phyloP scores from a whole-genome alignment of 192 early-diverging fungal species.

The Chytriomyces confervae region DNA sequence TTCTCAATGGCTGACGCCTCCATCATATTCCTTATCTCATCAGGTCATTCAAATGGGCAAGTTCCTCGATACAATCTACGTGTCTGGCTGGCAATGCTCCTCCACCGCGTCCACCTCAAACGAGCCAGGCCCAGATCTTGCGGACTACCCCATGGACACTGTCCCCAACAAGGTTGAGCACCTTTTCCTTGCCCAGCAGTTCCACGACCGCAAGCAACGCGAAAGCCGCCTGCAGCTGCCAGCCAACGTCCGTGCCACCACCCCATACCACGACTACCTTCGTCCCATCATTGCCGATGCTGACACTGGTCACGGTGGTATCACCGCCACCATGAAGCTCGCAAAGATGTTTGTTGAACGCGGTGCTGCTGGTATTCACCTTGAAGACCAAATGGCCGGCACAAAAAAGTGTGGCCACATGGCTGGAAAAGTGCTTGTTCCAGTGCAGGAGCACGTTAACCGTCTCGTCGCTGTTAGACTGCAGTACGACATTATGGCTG shows the following conservation, averaged over 20 bases:
- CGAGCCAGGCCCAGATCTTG: constrained; percentile 97
- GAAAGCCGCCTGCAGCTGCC: constrained; percentile 82
- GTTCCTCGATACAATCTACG: constrained; percentile 96
- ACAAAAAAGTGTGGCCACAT: constrained; percentile 99
- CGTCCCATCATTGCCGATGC: constrained; percentile 96
- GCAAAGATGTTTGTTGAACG: constrained; percentile 98
- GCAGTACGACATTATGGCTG: constrained; percentile 98
- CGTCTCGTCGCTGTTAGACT: constrained; percentile 91
- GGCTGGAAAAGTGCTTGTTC: constrained; percentile 99
- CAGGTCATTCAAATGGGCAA: constrained; percentile 97
- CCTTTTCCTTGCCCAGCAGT: constrained; percentile 94
- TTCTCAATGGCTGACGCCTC: neutral
- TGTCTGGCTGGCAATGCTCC: constrained; percentile 98
- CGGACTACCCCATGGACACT: constrained; percentile 94
- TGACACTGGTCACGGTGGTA: constrained; percentile 98
- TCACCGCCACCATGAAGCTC: constrained; percentile 96
- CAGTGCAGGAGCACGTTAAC: constrained; percentile 97
- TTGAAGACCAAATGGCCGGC: constrained; percentile 92
- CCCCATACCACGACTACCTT: constrained; percentile 84
- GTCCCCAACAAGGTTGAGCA: constrained; percentile 99
- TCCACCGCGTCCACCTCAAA: constrained; percentile 93
- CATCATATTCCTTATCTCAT: neutral
- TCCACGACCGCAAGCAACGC: constrained; percentile 96
- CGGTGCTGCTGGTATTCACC: constrained; percentile 93
- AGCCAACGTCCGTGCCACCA: constrained; percentile 67